A percentile compares a stretch with the other conserved stretches of the same genome.
Conservation (phyloP, 371 early-diverging fungal species). For the Coemansia sp. region DNA sequence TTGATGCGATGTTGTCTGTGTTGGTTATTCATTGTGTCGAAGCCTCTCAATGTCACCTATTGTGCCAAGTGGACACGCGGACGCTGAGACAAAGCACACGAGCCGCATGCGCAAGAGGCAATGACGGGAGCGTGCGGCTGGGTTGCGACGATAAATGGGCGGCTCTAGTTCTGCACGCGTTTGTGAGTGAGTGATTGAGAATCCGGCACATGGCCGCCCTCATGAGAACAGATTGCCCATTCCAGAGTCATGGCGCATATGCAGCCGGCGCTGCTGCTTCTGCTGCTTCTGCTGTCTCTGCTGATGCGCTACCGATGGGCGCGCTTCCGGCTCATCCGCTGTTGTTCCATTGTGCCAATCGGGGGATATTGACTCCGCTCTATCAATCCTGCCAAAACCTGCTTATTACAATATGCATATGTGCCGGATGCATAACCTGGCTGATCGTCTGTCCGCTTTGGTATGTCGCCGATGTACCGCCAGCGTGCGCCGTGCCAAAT, state of each 20-base stretch:
- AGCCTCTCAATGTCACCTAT: not conserved
- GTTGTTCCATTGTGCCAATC: not conserved
- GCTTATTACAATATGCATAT: not conserved
- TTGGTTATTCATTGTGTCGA: constrained; percentile 6
- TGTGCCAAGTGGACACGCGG: constrained; percentile 5
- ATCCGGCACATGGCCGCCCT: constrained; percentile 1
- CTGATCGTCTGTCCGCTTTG: not conserved
- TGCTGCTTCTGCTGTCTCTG: not conserved
- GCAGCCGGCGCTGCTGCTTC: not conserved
- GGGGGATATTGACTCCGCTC: not conserved
- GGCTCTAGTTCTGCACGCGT: no score
- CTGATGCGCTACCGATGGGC: not conserved
- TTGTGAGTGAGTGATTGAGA: not conserved
- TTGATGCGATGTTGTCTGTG: not conserved
- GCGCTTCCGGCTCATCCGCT: not conserved
- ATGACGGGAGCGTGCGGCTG: not conserved
- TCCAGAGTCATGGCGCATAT: not conserved
- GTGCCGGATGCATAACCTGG: not conserved
- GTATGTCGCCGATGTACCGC: not conserved
- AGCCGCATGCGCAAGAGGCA: constrained; percentile 7
- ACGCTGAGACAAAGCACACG: not conserved
- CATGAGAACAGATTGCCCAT: constrained; percentile 3
- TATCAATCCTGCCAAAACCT: not conserved
- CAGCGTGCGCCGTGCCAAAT: not conserved
- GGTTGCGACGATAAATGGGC: not conserved